Base-by-base conservation (phyloP, 139 green algal genomes). In the Tetraselmis chui region DNA sequence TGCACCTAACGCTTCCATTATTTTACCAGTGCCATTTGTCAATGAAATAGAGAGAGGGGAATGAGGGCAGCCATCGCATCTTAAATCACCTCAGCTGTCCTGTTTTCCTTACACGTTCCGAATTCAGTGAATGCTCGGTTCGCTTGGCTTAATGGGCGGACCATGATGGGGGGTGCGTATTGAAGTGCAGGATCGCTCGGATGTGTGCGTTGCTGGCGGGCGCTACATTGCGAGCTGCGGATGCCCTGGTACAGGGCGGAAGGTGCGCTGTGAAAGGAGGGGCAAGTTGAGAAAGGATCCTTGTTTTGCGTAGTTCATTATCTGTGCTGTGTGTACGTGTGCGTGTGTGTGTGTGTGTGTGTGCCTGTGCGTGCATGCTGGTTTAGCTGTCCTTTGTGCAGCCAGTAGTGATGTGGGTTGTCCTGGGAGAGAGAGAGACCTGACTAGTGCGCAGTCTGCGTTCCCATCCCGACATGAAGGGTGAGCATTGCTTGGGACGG, bases 351-450 rank as follows among this genome's bases (percentile, higher is more conserved):
- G 85, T 77, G 0, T 26, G 87, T 27, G 74, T 78, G 29, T 82
- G 84, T 30, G 85, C 87, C 31, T 88, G 85, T 30, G 1, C 85
- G 2, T 77, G 78, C n/a, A 86, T 85, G n/a, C 78, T 76, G 0
- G 78, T 76, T n/a, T n/a, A n/a, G n/a, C n/a, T n/a, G n/a, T n/a
- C n/a, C n/a, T n/a, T n/a, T n/a, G n/a, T n/a, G n/a, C n/a, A n/a
- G n/a, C n/a, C n/a, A n/a, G n/a, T n/a, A n/a, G n/a, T n/a, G n/a
- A n/a, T n/a, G n/a, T n/a, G n/a, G n/a, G n/a, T n/a, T 22, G 59
- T 75, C 59, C 59, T 75, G 59, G n/a, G n/a, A n/a, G n/a, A n/a
- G n/a, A n/a, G n/a, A n/a, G n/a, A n/a, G n/a, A n/a, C n/a, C n/a
- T n/a, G n/a, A n/a, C n/a, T n/a, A n/a, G 82, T 81, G 1, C 58